Evolutionary conservation across 2,329 filamentous ascomycete genomes (phyloP).

Genomic region (Microdochium bolleyi): DNA sequence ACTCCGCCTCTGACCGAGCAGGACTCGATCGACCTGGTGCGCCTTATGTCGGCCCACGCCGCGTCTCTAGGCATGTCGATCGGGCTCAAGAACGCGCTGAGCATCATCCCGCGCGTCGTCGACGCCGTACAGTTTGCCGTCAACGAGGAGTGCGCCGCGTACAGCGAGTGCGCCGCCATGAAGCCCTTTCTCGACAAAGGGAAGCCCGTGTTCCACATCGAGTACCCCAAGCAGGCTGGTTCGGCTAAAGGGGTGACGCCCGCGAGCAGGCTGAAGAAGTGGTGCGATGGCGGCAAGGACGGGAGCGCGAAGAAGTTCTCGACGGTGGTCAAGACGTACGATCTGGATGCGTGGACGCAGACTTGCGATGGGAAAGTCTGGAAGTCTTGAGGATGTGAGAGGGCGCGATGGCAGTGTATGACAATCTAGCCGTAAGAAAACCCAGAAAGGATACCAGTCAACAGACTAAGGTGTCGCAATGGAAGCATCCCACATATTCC

Average conservation of each 20-base stretch:
- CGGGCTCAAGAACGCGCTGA: slow-evolving; percentile 61
- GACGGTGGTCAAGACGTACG: not conserved
- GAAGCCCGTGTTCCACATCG: slow-evolving; percentile 68
- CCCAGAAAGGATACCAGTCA: no score
- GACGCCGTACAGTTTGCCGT: slow-evolving; percentile 55
- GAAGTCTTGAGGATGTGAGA: not conserved
- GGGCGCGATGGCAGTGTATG: no score
- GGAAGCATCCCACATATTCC: no score
- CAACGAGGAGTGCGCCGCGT: slow-evolving; percentile 59
- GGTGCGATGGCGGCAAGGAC: not conserved
- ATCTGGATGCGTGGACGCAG: not conserved
- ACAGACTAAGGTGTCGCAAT: no score
- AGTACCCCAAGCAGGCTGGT: slow-evolving; percentile 49
- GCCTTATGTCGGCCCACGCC: slow-evolving; percentile 50
- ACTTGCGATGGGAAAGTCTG: not conserved
- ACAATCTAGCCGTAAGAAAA: no score
- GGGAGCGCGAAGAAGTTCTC: no score
- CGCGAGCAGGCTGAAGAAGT: not conserved
- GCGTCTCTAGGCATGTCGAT: slow-evolving; percentile 46
- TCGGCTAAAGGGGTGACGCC: not conserved
- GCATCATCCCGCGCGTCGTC: slow-evolving; percentile 42
- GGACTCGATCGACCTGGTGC: slow-evolving; percentile 51
- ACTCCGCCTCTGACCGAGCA: slow-evolving; percentile 36
- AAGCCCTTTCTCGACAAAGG: slow-evolving; percentile 46
- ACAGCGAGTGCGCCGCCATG: slow-evolving; percentile 51